phyloP scores from a whole-genome alignment of 1,284 basidiomycete species.

The Pterulicium gracile region DNA sequence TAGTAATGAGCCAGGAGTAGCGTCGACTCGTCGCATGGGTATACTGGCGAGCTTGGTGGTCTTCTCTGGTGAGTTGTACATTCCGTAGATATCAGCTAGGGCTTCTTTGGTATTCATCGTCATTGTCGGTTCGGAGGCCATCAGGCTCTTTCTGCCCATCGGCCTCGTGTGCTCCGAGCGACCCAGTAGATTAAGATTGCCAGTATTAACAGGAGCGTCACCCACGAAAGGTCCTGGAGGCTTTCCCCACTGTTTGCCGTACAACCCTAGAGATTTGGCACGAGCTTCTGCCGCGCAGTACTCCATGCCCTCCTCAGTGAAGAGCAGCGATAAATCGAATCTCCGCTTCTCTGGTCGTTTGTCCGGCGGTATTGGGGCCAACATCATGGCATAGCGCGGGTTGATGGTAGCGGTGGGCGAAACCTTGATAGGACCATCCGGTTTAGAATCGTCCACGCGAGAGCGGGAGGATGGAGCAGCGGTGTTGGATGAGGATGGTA shows the following conservation, averaged over 20 bases:
- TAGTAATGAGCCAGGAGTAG: slow-evolving; percentile 20
- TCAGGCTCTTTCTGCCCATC: slow-evolving; percentile 27
- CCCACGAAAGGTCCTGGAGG: slow-evolving; percentile 38
- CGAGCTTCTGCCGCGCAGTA: slow-evolving; percentile 68
- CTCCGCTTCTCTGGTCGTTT: slow-evolving; percentile 60
- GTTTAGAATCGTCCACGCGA: slow-evolving; percentile 6
- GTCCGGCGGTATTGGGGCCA: slow-evolving; percentile 51
- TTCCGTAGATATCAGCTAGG: slow-evolving; percentile 84
- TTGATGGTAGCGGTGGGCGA: slow-evolving; percentile 13
- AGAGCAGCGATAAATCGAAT: slow-evolving; percentile 57
- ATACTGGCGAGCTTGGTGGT: slow-evolving; percentile 54
- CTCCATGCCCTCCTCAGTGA: slow-evolving; percentile 55
- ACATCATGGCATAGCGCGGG: slow-evolving; percentile 54
- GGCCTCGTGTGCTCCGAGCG: slow-evolving; percentile 18
- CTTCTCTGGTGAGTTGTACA: slow-evolving; percentile 85
- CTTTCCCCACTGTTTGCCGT: slow-evolving; percentile 67
- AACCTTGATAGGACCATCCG: slow-evolving; percentile 9
- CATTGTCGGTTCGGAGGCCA: slow-evolving; percentile 24
- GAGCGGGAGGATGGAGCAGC: slow-evolving; percentile 20
- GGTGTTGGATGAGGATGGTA: slow-evolving; percentile 20
- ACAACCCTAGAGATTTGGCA: slow-evolving; percentile 64
- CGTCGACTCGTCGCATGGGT: slow-evolving; percentile 16
- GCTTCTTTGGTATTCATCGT: slow-evolving; percentile 88
- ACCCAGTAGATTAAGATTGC: neutral
- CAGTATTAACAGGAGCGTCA: neutral